Conservation (phyloP, 768 basidiomycete genomes). For the Hygrophoropsis aurantiaca region DNA sequence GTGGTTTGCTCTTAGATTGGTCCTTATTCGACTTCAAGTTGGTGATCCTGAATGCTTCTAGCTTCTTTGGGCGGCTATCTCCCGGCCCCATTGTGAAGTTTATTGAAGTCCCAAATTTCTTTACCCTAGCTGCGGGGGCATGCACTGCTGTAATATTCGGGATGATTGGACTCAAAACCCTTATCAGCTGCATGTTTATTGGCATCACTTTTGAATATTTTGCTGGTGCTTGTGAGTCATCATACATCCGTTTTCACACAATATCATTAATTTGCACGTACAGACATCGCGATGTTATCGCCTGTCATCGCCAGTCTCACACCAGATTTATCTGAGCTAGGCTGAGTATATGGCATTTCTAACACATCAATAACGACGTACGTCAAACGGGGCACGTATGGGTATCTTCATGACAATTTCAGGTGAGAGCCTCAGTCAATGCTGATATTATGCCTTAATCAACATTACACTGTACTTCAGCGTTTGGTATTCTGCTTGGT, state of each 20-base stretch:
- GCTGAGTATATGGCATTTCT: constrained; percentile 29
- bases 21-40: constrained; percentile 31
- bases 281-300: constrained; percentile 38
- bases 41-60: constrained; percentile 51
- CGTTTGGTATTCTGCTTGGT: no score
- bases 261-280: not conserved
- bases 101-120: constrained; percentile 44
- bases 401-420: constrained; percentile 12
- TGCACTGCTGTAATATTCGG: constrained; percentile 42
- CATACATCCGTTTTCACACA: not conserved
- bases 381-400: constrained; percentile 21
- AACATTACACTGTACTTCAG: no score
- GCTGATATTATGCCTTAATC: no score
- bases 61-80: constrained; percentile 50
- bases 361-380: not conserved
- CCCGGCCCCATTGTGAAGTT: constrained; percentile 42
- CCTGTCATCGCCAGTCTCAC: constrained; percentile 47
- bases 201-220: constrained; percentile 48
- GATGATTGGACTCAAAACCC: constrained; percentile 38
- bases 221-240: constrained; percentile 37
- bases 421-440: constrained; percentile 2
- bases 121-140: constrained; percentile 32
- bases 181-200: constrained; percentile 37
- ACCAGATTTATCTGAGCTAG: constrained; percentile 49
- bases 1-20: not conserved